Evolutionary conservation across 2,329 filamentous ascomycete genomes (phyloP), one percentile per base, ranked within the genome.

Genomic region (Ascochyta fabae): DNA sequence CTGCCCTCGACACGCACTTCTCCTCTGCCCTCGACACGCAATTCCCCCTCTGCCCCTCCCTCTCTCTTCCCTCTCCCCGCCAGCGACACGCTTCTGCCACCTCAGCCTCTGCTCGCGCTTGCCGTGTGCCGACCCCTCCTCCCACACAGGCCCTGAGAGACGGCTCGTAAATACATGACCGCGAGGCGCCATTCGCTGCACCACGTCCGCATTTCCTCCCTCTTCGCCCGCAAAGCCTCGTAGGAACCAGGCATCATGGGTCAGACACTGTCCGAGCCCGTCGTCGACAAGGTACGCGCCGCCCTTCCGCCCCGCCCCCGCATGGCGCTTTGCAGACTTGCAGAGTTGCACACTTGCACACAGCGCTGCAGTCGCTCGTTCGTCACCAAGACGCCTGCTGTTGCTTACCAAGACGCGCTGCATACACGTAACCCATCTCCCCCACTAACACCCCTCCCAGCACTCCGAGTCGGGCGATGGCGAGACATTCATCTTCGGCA

Each of bases 241-340:
- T 73, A 74, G 67, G 57, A 60, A 67, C 59, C 64, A 63, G 63
- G 62, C 69, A 73, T 40, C 46, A 99, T 99, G 95, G 95, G 95
- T 86, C 95, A 99, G 85, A 99, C 95, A 79, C 88, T 99, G 76
- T 98, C 94, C 74, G 95, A 99, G 84, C 95, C 95, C 73, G 93
- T 99, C 74, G 90, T 96, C 78, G 95, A 98, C 77, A 99, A 99
- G 93, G 95, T 99, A 85, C 77, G 86, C 79, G 46, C 53, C 48
- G 50, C 47, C 63, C 59, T 62, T 45, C 35, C 41, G 56, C 65
- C 67, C 73, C 67, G 68, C 68, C 71, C 66, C 62, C 55, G 57
- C 24, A 26, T 3, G 24, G 35, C n/a, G 53, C 46, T 51, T 47
- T 29, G 46, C 39, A 48, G 29, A 8, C 24, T 6, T 26, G 27